These are phyloP conservation scores for Auriscalpium microsporum DNA, from an alignment of 768 basidiomycete species.

Conservation along the genomic window DNA sequence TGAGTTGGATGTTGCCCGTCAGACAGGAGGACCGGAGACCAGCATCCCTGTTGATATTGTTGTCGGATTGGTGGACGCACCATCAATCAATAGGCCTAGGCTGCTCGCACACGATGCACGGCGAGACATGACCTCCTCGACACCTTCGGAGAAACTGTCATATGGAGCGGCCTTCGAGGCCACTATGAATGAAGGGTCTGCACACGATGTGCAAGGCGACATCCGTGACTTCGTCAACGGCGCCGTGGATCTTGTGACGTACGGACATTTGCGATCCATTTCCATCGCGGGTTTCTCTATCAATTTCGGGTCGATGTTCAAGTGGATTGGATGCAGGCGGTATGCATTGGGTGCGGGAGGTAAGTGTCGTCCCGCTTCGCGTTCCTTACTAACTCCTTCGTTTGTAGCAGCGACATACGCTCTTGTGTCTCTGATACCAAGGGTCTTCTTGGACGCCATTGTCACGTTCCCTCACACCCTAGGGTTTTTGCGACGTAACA, in stretches of 20 bases:
- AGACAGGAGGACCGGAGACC: conserved; percentile 44
- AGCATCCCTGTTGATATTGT: conserved; percentile 67
- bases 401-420: conserved; percentile 59
- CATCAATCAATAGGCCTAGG: conserved; percentile 17
- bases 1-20: conserved; percentile 52
- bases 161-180: conserved; percentile 66
- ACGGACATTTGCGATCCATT: conserved; percentile 37
- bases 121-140: conserved; percentile 61
- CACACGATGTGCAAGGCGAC: conserved; percentile 39
- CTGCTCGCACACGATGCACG: conserved; percentile 25
- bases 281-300: conserved; percentile 38
- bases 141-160: conserved; percentile 58
- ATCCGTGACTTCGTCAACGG: conserved; percentile 49
- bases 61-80: conserved; percentile 45
- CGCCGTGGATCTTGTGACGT: conserved; percentile 53
- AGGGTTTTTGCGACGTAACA: conserved; percentile 46
- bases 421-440: conserved; percentile 62
- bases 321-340: conserved; percentile 58
- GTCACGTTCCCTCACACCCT: conserved; percentile 61
- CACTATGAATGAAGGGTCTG: conserved; percentile 31
- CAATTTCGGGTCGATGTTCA: conserved; percentile 38
- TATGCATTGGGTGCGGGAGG: conserved; percentile 76
- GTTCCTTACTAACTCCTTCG: background rate
- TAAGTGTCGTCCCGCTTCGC: conserved; percentile 25
- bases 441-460: conserved; percentile 52